Percentiles rank a stretch among this genome's conserved stretches.
These are phyloP conservation scores for Tylopilus orsonianus DNA, from an alignment of 1,284 basidiomycete species.

Conservation along the genomic window DNA sequence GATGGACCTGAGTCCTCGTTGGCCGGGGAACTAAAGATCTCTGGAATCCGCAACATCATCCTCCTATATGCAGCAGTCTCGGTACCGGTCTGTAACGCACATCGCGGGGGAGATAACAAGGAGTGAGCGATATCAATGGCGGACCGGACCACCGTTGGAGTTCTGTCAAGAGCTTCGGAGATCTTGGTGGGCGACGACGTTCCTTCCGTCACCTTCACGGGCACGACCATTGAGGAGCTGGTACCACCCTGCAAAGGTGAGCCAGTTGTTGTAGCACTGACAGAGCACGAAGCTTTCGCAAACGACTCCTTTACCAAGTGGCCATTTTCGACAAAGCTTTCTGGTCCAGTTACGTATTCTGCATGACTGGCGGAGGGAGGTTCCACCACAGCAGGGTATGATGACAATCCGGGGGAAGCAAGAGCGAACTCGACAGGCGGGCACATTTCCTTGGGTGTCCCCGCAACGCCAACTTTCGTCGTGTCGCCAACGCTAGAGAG, in stretches of 20 bases:
- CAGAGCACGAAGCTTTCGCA: neutral
- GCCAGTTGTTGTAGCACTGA: neutral
- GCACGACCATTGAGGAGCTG: neutral
- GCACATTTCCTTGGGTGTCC: neutral
- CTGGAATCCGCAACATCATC: constrained; percentile 1
- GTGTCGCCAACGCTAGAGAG: neutral
- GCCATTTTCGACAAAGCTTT: neutral
- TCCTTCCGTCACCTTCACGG: neutral
- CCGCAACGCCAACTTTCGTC: neutral
- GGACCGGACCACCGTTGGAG: no score
- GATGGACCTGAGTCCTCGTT: neutral
- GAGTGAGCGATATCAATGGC: no score
- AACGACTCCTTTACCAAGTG: neutral
- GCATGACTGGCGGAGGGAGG: no score
- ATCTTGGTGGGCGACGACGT: no score
- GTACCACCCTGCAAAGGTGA: neutral
- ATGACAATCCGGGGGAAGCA: neutral
- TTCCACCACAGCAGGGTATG: neutral
- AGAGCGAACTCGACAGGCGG: neutral
- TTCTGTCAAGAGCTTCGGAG: no score
- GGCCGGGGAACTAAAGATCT: constrained; percentile 2
- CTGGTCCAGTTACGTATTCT: no score
- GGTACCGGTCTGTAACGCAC: no score
- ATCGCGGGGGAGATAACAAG: no score
- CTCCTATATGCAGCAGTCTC: no score